These are phyloP conservation scores for Aspergillus sclerotiicarbonarius DNA, from an alignment of 495 filamentous ascomycete genomes.

Conservation along the genomic window DNA sequence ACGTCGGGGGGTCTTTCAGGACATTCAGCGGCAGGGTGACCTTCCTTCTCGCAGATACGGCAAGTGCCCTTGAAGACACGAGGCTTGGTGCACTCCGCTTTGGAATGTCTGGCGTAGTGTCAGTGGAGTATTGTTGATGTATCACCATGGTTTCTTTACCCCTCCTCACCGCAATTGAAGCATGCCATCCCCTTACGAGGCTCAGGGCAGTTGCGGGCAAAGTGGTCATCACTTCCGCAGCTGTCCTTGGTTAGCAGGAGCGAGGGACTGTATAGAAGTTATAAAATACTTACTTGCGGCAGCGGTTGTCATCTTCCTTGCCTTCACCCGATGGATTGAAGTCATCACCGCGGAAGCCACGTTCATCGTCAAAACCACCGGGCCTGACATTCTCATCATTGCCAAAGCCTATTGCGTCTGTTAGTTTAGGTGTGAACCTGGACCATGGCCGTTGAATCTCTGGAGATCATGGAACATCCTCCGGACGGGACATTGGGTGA, in stretches of 20 bases:
- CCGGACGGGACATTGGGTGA: not conserved
- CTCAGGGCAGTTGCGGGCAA: conserved; percentile 57
- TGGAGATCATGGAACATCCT: not conserved
- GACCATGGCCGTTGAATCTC: not conserved
- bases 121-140: not conserved
- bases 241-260: conserved; percentile 27
- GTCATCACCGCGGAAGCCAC: conserved; percentile 4
- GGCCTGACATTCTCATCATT: conserved; percentile 20
- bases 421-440: not conserved
- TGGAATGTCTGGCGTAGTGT: conserved; percentile 49
- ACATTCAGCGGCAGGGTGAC: conserved; percentile 70
- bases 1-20: conserved; percentile 59
- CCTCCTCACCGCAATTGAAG: conserved; percentile 76
- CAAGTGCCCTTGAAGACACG: conserved; percentile 70
- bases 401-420: not conserved
- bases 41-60: conserved; percentile 66
- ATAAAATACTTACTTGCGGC: conserved; percentile 43
- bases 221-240: conserved; percentile 53
- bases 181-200: conserved; percentile 54
- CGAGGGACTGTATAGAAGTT: conserved; percentile 1
- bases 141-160: conserved; percentile 44
- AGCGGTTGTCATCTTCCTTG: conserved; percentile 29
- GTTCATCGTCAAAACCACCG: conserved; percentile 10
- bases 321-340: conserved; percentile 14
- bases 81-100: conserved; percentile 66